Conservation (phyloP, 768 basidiomycete genomes). For the Omphalotus guepiniiformis region DNA sequence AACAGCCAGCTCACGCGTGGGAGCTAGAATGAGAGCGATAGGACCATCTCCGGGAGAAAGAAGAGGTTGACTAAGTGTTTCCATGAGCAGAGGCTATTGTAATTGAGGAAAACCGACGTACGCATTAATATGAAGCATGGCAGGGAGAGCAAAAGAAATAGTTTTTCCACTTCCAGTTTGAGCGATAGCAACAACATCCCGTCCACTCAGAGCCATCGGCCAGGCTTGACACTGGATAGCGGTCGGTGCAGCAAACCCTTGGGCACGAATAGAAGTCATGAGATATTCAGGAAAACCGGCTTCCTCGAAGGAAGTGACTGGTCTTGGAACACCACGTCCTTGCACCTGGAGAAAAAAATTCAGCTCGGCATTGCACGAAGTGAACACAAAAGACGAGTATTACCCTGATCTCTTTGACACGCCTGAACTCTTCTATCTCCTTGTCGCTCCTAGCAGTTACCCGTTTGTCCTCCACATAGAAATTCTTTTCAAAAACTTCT, state of each 20-base stretch:
- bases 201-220: constrained; percentile 96
- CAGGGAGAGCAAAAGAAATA: constrained; percentile 95
- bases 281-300: constrained; percentile 96
- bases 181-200: constrained; percentile 94
- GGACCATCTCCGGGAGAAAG: constrained; percentile 94
- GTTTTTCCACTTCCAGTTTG: constrained; percentile 99
- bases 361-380: constrained; percentile 4
- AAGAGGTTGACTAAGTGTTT: constrained; percentile 65
- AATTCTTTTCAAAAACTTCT: constrained; percentile 95
- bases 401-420: constrained; percentile 84
- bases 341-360: constrained; percentile 57
- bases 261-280: constrained; percentile 87
- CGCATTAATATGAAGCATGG: constrained; percentile 99
- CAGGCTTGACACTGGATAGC: constrained; percentile 99
- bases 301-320: constrained; percentile 91
- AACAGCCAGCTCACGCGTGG: constrained; percentile 97
- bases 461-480: constrained; percentile 87
- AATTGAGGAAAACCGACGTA: constrained; percentile 34
- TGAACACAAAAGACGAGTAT: background rate
- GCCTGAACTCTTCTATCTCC: constrained; percentile 87
- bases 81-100: background rate
- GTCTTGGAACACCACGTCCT: constrained; percentile 84
- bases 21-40: constrained; percentile 93
- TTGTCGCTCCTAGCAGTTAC: constrained; percentile 73
- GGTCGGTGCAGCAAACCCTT: constrained; percentile 88